Conservation (phyloP, 2,329 filamentous ascomycete species). For the Septoria petroselini region DNA sequence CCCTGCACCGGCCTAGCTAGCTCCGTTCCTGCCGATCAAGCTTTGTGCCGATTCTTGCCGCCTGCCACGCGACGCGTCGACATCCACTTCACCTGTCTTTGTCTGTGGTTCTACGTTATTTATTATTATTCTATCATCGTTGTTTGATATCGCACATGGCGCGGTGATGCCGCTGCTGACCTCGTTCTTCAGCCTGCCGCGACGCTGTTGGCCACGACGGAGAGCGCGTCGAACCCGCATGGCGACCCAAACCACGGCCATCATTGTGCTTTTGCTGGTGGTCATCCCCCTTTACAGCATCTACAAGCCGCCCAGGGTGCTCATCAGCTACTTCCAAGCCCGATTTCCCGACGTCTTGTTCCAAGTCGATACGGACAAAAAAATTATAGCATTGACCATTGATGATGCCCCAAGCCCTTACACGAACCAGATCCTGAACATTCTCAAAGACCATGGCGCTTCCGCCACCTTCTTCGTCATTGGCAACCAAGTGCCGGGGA, state of each 20-base stretch:
- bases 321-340: slow-evolving; percentile 68
- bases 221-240: slow-evolving; percentile 34
- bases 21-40: not conserved
- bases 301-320: slow-evolving; percentile 73
- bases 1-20: too few relatives aligned
- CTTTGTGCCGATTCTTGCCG: slow-evolving; percentile 5
- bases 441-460: slow-evolving; percentile 63
- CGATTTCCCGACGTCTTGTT: slow-evolving; percentile 79
- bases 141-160: slow-evolving; percentile 13
- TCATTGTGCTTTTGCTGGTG: slow-evolving; percentile 31
- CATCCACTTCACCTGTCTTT: not conserved
- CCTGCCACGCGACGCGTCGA: not conserved
- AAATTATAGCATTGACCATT: slow-evolving; percentile 76
- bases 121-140: too few relatives aligned
- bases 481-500: slow-evolving; percentile 65
- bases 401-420: slow-evolving; percentile 78
- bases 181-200: slow-evolving; percentile 35
- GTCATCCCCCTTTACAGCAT: slow-evolving; percentile 61
- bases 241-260: slow-evolving; percentile 29
- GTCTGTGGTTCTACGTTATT: too few relatives aligned
- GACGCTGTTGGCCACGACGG: slow-evolving; percentile 33
- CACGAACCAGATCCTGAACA: slow-evolving; percentile 66
- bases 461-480: slow-evolving; percentile 88
- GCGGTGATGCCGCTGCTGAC: slow-evolving; percentile 35
- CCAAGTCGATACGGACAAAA: slow-evolving; percentile 59